These are phyloP conservation scores for Luzula sylvatica DNA, from an alignment of 176 grass and related monocot genomes.

Conservation along the genomic window DNA sequence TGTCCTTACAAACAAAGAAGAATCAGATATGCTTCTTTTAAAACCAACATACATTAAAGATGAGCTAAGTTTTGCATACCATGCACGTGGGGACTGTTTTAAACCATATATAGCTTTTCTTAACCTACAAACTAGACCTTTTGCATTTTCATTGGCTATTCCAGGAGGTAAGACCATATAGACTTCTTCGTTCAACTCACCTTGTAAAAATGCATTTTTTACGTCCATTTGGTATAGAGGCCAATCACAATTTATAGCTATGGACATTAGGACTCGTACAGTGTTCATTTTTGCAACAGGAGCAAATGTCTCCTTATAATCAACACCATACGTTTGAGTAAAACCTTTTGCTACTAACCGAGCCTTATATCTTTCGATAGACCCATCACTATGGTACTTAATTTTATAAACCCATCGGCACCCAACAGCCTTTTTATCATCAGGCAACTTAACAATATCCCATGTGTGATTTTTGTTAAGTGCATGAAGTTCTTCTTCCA, in stretches of 20 bases:
- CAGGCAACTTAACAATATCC: neutral
- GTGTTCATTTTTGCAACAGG: conserved; percentile 9
- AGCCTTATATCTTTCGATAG: neutral
- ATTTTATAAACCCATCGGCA: conserved; percentile 11
- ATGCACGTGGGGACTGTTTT: neutral
- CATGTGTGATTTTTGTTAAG: neutral
- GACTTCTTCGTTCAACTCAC: conserved; percentile 3
- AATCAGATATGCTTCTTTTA: neutral
- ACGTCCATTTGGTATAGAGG: conserved; percentile 21
- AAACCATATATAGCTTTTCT: conserved; percentile 6
- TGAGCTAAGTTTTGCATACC: neutral
- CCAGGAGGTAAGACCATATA: conserved; percentile 12
- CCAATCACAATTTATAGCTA: neutral
- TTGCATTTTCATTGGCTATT: neutral
- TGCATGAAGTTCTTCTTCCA: conserved; percentile 1
- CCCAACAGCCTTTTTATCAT: conserved; percentile 4
- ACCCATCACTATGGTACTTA: neutral
- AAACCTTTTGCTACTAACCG: neutral
- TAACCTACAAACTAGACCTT: neutral
- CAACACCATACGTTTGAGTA: neutral
- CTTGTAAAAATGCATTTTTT: conserved; percentile 12
- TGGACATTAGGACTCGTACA: neutral
- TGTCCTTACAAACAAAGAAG: neutral
- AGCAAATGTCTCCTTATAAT: conserved; percentile 6
- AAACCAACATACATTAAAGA: neutral